Evolutionary conservation across 169 alveolate genomes (phyloP).

Genomic region (Besnoitia besnoiti): DNA sequence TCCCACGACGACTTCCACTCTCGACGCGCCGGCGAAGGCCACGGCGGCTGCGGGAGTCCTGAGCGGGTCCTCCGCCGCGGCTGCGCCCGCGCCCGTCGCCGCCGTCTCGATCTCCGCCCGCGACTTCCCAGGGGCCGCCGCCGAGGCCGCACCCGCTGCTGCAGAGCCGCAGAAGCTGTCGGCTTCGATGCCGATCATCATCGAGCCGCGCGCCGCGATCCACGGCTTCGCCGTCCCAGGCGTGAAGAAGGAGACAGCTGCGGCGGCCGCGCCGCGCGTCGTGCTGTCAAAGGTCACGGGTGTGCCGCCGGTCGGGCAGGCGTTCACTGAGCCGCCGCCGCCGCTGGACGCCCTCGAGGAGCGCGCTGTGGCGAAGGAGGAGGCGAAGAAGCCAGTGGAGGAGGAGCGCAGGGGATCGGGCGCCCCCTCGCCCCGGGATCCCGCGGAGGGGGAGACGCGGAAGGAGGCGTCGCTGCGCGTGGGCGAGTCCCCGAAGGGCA

Average conservation of each 20-base stretch:
- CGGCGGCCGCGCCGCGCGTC: not conserved
- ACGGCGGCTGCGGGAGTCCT: not conserved
- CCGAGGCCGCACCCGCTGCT: not conserved
- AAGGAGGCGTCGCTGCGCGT: not conserved
- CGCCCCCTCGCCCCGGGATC: too few species aligned
- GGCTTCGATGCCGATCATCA: not conserved
- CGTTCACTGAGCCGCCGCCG: not conserved
- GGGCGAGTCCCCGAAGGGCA: not conserved
- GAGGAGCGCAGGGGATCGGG: too few species aligned
- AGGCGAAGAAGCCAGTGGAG: not conserved
- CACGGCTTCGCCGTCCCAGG: not conserved
- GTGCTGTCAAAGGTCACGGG: not conserved
- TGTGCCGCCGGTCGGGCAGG: not conserved
- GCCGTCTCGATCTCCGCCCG: not conserved
- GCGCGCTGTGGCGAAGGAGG: not conserved
- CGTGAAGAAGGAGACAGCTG: not conserved
- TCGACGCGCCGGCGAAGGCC: not conserved
- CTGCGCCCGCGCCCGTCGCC: not conserved
- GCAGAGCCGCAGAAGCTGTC: not conserved
- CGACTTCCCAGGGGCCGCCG: not conserved
- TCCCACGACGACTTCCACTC: not conserved
- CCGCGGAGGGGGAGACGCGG: not conserved
- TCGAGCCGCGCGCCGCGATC: not conserved
- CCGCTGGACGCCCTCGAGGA: not conserved
- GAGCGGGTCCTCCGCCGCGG: not conserved